A percentile compares a stretch with the other conserved stretches of the same genome.
These are phyloP conservation scores for Aspergillus ustus DNA, from an alignment of 2,329 filamentous ascomycete species.

Conservation along the genomic window DNA sequence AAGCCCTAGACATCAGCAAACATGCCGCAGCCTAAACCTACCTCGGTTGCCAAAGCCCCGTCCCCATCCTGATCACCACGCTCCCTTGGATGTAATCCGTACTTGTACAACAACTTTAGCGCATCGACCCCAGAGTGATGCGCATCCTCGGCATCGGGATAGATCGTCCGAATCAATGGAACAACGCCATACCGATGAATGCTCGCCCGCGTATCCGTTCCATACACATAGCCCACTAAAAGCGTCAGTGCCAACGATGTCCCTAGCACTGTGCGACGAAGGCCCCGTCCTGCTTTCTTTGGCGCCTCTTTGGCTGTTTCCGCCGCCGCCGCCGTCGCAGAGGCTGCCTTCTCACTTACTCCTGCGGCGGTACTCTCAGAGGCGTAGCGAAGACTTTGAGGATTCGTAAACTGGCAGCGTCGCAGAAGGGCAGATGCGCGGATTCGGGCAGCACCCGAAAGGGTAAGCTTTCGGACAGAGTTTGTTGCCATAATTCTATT, in stretches of 20 bases:
- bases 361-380: conserved; percentile 19
- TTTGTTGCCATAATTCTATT: conserved; percentile 4
- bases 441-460: conserved; percentile 17
- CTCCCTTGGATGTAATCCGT: conserved; percentile 82
- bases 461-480: background rate
- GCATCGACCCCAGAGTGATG: conserved; percentile 76
- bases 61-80: conserved; percentile 64
- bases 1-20: background rate
- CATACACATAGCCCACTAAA: conserved; percentile 65
- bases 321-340: conserved; percentile 15
- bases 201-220: conserved; percentile 75
- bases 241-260: conserved; percentile 57
- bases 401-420: conserved; percentile 15
- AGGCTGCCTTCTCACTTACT: background rate
- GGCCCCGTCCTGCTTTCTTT: conserved; percentile 34
- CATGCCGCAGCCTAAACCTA: conserved; percentile 22
- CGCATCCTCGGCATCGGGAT: conserved; percentile 73
- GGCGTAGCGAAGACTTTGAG: conserved; percentile 17
- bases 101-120: conserved; percentile 72
- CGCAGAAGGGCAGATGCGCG: conserved; percentile 11
- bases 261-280: conserved; percentile 45
- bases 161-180: conserved; percentile 47
- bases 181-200: conserved; percentile 69
- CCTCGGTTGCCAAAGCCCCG: conserved; percentile 60
- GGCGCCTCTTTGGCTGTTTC: conserved; percentile 32